Percentiles rank a stretch among this genome's conserved stretches.
Evolutionary conservation across 148 eudicot species (phyloP).

Genomic region (Camellia granthamiana): DNA sequence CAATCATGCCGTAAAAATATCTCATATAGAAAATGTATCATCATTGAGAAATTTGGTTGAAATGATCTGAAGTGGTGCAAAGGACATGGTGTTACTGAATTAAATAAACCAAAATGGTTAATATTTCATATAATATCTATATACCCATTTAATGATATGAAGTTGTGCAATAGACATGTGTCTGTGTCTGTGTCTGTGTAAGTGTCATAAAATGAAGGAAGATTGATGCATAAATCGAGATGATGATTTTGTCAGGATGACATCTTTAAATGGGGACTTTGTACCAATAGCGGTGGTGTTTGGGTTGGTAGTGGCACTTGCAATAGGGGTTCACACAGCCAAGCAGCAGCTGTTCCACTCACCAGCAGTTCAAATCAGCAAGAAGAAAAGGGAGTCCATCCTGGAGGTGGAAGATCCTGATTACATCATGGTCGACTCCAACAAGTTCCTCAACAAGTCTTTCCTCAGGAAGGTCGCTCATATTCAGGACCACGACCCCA

Average conservation of each 20-base stretch:
- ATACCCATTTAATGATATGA: too few relatives aligned
- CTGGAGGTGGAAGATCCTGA: conserved; percentile 30
- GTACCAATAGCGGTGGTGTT: conserved; percentile 24
- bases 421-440: not conserved
- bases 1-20: too few relatives aligned
- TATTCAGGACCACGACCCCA: conserved; percentile 9
- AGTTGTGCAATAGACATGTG: not conserved
- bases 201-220: not conserved
- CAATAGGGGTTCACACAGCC: conserved; percentile 18
- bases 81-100: too few relatives aligned
- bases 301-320: conserved; percentile 19
- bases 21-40: too few relatives aligned
- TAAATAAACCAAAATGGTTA: too few relatives aligned
- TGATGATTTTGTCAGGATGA: not conserved
- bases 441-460: conserved; percentile 17
- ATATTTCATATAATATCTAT: too few relatives aligned
- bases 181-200: too few relatives aligned
- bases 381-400: conserved; percentile 20
- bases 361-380: conserved; percentile 18
- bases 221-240: not conserved
- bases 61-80: too few relatives aligned
- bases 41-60: too few relatives aligned
- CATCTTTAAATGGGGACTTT: conserved; percentile 10
- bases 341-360: conserved; percentile 26
- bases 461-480: conserved; percentile 26